Evolutionary conservation across 2,329 filamentous ascomycete species (phyloP), one percentile per base, ranked within the genome.

Genomic region (Aspergillus alliaceus): DNA sequence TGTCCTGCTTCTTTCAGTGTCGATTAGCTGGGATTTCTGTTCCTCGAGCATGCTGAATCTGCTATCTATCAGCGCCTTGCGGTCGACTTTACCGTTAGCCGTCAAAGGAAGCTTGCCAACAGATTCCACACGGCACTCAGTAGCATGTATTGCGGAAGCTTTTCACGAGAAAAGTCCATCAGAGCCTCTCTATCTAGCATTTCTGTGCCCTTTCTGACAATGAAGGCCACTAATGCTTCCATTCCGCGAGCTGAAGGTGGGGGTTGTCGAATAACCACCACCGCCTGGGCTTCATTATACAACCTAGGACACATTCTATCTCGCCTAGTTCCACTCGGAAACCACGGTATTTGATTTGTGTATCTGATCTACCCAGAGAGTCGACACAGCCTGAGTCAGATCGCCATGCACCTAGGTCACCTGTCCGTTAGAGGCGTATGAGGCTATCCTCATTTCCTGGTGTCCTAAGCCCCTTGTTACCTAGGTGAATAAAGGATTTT

Each of bases 241-340:
- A 29, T 49, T 3, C 22, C 40, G 2, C 39, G 42, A 6, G 6
- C 49, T 3, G n/a, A 25, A 2, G 18, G 27, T n/a, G 51, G 46
- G 18, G 47, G 47, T 14, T 44, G 47, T 15, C 52, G 40, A 32
- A 20, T 22, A 4, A 52, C 54, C 14, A 54, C 54, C 11, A n/a
- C 50, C 4, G 37, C 22, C 15, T 54, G 46, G n/a, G 52, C 52
- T 11, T 22, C 18, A 8, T 29, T 27, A 15, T 54, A 47, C 6
- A n/a, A 39, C 27, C 31, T 31, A 96, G 76, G 70, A 92, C 86
- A 42, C 80, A 87, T 71, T 96, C 91, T 64, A 96, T 95, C 61
- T 96, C 92, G 57, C 87, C 87, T 51, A 96, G 84, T 76, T 96
- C 92, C 62, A 96, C 93, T 52, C 91, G 84, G 80, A 96, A 96